A percentile compares a stretch with the other conserved stretches of the same genome.
Conservation (phyloP, 345 rosid species). For the Pugionium cornutum region DNA sequence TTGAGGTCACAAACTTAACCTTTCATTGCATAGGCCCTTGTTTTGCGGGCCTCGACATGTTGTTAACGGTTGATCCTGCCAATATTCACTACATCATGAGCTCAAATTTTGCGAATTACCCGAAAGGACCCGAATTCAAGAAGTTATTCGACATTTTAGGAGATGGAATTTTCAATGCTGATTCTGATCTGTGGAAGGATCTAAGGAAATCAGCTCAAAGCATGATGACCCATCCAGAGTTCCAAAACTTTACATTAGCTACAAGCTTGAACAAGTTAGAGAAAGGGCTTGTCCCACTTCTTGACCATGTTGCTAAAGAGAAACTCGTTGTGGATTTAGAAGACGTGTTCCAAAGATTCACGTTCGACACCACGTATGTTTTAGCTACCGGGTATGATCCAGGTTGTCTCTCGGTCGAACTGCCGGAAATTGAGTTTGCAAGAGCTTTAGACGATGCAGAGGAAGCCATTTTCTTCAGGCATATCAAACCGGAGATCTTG, state of each 20-base stretch:
- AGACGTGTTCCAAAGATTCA: conserved; percentile 48
- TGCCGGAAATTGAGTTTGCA: conserved; percentile 40
- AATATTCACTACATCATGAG: conserved; percentile 45
- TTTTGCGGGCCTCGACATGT: conserved; percentile 29
- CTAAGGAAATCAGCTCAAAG: conserved; percentile 42
- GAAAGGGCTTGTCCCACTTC: conserved; percentile 42
- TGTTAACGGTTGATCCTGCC: conserved; percentile 41
- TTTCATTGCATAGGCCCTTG: conserved; percentile 33
- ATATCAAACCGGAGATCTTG: conserved; percentile 29
- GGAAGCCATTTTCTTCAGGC: conserved; percentile 40
- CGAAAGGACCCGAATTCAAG: conserved; percentile 43
- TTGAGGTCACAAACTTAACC: conserved; percentile 34
- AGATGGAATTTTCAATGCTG: conserved; percentile 48
- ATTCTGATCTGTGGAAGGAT: conserved; percentile 42
- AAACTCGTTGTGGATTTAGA: conserved; percentile 40
- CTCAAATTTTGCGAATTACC: conserved; percentile 41
- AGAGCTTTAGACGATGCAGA: conserved; percentile 45
- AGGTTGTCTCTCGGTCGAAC: conserved; percentile 42
- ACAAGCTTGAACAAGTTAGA: conserved; percentile 30
- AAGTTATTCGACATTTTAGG: conserved; percentile 43
- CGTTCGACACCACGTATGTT: conserved; percentile 49
- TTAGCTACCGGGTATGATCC: conserved; percentile 55
- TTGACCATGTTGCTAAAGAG: conserved; percentile 39
- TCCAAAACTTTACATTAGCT: conserved; percentile 35
- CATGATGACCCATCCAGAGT: conserved; percentile 30